phyloP scores from a whole-genome alignment of 495 filamentous ascomycete species.

The Penicillium chermesinum region DNA sequence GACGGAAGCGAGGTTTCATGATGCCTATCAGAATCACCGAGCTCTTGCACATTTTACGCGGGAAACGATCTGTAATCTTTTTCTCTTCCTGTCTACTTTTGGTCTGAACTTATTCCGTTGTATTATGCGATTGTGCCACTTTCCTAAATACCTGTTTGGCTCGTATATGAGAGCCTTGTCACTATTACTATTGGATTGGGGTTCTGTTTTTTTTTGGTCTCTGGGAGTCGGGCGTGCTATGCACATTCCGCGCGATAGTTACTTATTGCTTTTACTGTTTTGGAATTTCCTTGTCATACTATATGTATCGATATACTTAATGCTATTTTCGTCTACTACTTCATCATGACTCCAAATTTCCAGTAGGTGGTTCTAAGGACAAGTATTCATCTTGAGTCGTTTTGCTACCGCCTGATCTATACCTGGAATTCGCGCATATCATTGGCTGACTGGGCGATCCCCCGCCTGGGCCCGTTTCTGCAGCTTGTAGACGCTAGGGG shows the following conservation, averaged over 20 bases:
- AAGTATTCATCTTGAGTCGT: background rate
- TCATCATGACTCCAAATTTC: too few relatives aligned
- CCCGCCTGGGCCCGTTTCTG: too few relatives aligned
- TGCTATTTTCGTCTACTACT: background rate
- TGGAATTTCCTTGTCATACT: background rate
- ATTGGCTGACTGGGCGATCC: too few relatives aligned
- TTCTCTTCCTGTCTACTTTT: slow-evolving; percentile 21
- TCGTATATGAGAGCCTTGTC: slow-evolving; percentile 13
- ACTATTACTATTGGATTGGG: slow-evolving; percentile 5
- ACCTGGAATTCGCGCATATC: too few relatives aligned
- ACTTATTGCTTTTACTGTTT: slow-evolving; percentile 5
- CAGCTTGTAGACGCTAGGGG: too few relatives aligned
- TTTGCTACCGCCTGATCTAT: too few relatives aligned
- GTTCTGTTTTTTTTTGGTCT: slow-evolving; percentile 2
- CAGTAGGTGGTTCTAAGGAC: too few relatives aligned
- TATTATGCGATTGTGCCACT: slow-evolving; percentile 2
- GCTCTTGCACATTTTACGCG: background rate
- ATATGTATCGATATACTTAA: background rate
- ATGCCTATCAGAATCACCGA: background rate
- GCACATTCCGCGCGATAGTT: slow-evolving; percentile 10
- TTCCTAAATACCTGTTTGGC: slow-evolving; percentile 7
- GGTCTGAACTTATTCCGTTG: slow-evolving; percentile 2
- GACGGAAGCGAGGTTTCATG: background rate
- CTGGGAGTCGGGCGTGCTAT: slow-evolving; percentile 12
- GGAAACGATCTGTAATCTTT: slow-evolving; percentile 7